Percentiles rank a stretch among this genome's conserved stretches.
phyloP scores from a whole-genome alignment of 352 stramenopile genomes.

The Halophytophthora batemanensis region DNA sequence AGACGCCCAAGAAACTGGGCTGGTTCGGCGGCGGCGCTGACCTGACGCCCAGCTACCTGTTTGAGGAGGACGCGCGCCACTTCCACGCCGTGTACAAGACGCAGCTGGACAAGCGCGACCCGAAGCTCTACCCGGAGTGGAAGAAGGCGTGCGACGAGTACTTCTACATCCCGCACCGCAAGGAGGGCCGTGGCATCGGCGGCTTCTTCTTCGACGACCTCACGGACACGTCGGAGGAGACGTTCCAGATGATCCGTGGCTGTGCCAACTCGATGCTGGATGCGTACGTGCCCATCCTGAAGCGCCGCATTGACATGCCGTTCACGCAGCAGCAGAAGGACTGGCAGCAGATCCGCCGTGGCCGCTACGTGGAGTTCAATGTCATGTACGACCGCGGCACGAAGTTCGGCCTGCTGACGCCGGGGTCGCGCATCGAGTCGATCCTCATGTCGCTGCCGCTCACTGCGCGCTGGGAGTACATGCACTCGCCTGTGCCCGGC shows the following conservation, averaged over 20 bases:
- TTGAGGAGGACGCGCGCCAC: conserved; percentile 95
- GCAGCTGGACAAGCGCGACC: conserved; percentile 91
- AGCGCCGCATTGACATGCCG: conserved; percentile 93
- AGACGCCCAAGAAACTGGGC: conserved; percentile 72
- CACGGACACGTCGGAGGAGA: conserved; percentile 90
- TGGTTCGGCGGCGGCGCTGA: conserved; percentile 97
- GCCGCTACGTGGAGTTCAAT: conserved; percentile 99
- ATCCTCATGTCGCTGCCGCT: conserved; percentile 99
- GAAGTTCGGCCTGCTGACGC: conserved; percentile 97
- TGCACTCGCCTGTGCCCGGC: conserved; percentile 81
- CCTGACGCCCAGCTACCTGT: conserved; percentile 96
- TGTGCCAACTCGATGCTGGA: conserved; percentile 85
- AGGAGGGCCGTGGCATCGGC: conserved; percentile 94
- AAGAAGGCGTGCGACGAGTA: conserved; percentile 98
- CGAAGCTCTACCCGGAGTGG: conserved; percentile 92
- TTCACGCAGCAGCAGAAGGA: conserved; percentile 96
- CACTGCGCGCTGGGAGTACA: conserved; percentile 97
- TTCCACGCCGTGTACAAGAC: conserved; percentile 98
- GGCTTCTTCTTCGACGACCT: conserved; percentile 99
- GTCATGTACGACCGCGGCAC: conserved; percentile 99
- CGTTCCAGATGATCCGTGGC: conserved; percentile 75
- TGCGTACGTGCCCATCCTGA: conserved; percentile 96
- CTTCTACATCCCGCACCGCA: conserved; percentile 96
- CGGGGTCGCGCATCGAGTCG: conserved; percentile 95
- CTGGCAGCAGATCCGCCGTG: conserved; percentile 97